A percentile compares a stretch with the other conserved stretches of the same genome.
Evolutionary conservation across 2,329 filamentous ascomycete species (phyloP).

Genomic region (Colletotrichum spinosum): DNA sequence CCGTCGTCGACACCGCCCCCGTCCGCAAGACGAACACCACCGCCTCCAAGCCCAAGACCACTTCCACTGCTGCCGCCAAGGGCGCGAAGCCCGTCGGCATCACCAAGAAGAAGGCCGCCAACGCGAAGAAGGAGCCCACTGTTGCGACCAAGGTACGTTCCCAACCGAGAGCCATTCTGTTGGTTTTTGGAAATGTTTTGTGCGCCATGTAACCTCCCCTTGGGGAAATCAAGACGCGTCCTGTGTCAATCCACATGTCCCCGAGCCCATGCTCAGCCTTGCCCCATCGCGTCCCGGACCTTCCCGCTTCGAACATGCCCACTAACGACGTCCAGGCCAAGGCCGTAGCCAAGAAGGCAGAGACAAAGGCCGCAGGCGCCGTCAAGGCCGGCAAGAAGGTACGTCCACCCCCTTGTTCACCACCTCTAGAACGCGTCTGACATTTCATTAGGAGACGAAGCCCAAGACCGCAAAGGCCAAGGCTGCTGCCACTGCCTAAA

Average conservation of each 20-base stretch:
- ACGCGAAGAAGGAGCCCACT: conserved; percentile 35
- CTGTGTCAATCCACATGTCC: no score
- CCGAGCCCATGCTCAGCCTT: neutral
- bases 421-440: neutral
- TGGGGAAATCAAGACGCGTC: no score
- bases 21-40: conserved; percentile 53
- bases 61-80: conserved; percentile 25
- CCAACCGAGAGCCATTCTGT: no score
- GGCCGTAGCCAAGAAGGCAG: conserved; percentile 32
- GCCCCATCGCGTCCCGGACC: no score
- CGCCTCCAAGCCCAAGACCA: conserved; percentile 27
- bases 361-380: conserved; percentile 27
- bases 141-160: conserved; percentile 34
- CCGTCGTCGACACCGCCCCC: conserved; percentile 59
- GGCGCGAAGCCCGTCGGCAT: conserved; percentile 36
- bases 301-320: neutral
- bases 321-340: conserved; percentile 23
- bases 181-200: neutral
- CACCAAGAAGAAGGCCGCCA: conserved; percentile 37
- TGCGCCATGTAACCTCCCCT: no score
- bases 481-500: conserved; percentile 11
- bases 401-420: neutral
- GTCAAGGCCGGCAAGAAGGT: conserved; percentile 37
- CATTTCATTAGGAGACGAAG: conserved; percentile 27
- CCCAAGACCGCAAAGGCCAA: conserved; percentile 34